A percentile compares a stretch with the other conserved stretches of the same genome.
phyloP scores from a whole-genome alignment of 192 early-diverging fungal species.

The Obelidium mucronatum region DNA sequence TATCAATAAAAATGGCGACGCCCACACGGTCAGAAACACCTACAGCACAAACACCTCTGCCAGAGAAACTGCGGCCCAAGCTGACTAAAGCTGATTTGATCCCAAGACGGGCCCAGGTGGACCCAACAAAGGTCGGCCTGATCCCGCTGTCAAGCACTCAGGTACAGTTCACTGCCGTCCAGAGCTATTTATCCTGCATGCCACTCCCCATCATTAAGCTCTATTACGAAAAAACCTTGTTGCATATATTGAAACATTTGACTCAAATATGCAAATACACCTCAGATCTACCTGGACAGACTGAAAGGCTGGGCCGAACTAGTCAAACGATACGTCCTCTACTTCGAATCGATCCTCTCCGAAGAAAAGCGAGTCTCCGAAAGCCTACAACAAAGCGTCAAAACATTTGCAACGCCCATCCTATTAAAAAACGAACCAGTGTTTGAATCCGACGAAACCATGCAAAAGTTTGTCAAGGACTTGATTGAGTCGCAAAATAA shows the following conservation, averaged over 20 bases:
- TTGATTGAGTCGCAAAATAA: conserved; percentile 45
- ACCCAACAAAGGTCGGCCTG: conserved; percentile 35
- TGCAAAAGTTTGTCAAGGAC: conserved; percentile 45
- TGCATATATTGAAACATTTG: too few species aligned
- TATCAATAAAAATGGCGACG: not conserved
- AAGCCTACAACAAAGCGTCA: conserved; percentile 33
- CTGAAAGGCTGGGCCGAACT: conserved; percentile 51
- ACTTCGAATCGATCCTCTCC: conserved; percentile 48
- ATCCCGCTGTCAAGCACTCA: conserved; percentile 37
- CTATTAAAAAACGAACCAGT: conserved; percentile 32
- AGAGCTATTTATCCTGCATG: too few species aligned
- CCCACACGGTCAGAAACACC: not conserved
- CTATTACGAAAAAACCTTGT: too few species aligned
- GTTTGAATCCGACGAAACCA: conserved; percentile 47
- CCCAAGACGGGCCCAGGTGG: not conserved
- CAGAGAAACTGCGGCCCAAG: not conserved
- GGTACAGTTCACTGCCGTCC: conserved; percentile 11
- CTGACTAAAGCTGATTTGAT: conserved; percentile 2
- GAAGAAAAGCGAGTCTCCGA: conserved; percentile 53
- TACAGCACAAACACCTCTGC: not conserved
- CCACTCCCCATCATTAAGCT: too few species aligned
- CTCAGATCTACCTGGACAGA: conserved; percentile 49
- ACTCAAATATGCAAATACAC: too few species aligned
- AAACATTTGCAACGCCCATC: conserved; percentile 37
- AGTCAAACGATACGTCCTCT: conserved; percentile 42